Evolutionary conservation across 2,329 filamentous ascomycete genomes (phyloP).

Genomic region (Cercospora zeae-maydis): DNA sequence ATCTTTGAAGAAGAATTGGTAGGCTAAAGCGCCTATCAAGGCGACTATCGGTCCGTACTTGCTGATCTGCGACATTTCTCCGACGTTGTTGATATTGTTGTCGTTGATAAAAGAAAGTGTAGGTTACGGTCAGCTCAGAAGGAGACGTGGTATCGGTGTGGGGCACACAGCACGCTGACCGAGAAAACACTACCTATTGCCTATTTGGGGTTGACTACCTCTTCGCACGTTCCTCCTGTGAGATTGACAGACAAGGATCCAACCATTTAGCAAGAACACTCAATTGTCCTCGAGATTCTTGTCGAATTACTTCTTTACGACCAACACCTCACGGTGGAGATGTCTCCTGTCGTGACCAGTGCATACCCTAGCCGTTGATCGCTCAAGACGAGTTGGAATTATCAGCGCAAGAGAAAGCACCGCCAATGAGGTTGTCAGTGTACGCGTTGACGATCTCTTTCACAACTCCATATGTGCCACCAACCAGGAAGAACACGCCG

Average conservation of each 20-base stretch:
- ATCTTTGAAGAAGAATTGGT: constrained; percentile 14
- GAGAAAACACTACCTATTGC: background rate
- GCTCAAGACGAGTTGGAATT: constrained; percentile 37
- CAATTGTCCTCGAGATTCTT: background rate
- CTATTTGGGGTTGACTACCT: background rate
- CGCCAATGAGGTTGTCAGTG: constrained; percentile 44
- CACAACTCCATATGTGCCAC: constrained; percentile 51
- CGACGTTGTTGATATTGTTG: background rate
- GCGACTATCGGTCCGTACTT: background rate
- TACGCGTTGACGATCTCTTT: constrained; percentile 53
- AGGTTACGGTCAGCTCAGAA: background rate
- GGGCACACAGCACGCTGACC: background rate
- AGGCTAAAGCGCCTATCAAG: background rate
- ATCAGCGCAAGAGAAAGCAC: constrained; percentile 50
- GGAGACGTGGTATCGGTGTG: background rate
- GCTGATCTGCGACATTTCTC: background rate
- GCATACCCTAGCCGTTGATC: background rate
- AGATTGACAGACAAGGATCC: background rate
- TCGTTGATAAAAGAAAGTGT: background rate
- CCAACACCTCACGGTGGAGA: background rate
- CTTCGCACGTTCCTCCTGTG: background rate
- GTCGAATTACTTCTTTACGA: background rate
- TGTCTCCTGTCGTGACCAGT: background rate
- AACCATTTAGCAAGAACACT: background rate
- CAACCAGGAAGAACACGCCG: constrained; percentile 48